phyloP scores from a whole-genome alignment of 2,329 filamentous ascomycete genomes.

The Geosmithia morbida region DNA sequence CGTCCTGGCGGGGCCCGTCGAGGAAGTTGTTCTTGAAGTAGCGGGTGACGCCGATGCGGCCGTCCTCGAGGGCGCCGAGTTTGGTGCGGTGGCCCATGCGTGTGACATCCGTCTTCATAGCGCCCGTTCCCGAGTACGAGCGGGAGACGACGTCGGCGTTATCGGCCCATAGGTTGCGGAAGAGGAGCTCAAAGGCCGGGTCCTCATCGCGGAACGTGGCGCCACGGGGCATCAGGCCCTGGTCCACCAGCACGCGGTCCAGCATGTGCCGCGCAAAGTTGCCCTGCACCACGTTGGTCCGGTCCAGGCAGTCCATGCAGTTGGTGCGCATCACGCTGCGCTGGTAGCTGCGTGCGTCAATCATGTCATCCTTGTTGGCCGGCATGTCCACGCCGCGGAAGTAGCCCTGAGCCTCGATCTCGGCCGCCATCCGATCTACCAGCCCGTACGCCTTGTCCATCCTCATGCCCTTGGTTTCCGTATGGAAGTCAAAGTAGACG shows the following conservation, averaged over 20 bases:
- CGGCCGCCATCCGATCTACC: constrained; percentile 66
- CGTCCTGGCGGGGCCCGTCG: constrained; percentile 88
- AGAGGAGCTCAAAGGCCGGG: constrained; percentile 70
- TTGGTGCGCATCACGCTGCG: constrained; percentile 90
- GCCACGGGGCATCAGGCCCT: constrained; percentile 63
- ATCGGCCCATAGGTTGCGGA: constrained; percentile 97
- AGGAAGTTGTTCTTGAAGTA: constrained; percentile 91
- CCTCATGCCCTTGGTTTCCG: constrained; percentile 86
- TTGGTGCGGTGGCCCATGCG: constrained; percentile 84
- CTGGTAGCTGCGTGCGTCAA: constrained; percentile 72
- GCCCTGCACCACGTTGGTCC: constrained; percentile 95
- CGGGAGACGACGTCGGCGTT: constrained; percentile 92
- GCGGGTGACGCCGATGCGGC: constrained; percentile 74
- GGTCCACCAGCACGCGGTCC: constrained; percentile 75
- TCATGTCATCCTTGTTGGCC: constrained; percentile 49
- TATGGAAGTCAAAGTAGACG: constrained; percentile 97
- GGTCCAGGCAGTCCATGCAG: constrained; percentile 98
- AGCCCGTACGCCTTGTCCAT: constrained; percentile 87
- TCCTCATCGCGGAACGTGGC: constrained; percentile 67
- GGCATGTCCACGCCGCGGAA: constrained; percentile 86
- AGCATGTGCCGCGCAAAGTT: constrained; percentile 87
- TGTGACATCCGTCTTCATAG: constrained; percentile 96
- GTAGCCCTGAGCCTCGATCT: constrained; percentile 69
- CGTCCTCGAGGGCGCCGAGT: constrained; percentile 70
- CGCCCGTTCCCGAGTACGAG: constrained; percentile 89